Evolutionary conservation across 2,329 filamentous ascomycete species (phyloP).

Genomic region (Pseudogymnoascus sp.): DNA sequence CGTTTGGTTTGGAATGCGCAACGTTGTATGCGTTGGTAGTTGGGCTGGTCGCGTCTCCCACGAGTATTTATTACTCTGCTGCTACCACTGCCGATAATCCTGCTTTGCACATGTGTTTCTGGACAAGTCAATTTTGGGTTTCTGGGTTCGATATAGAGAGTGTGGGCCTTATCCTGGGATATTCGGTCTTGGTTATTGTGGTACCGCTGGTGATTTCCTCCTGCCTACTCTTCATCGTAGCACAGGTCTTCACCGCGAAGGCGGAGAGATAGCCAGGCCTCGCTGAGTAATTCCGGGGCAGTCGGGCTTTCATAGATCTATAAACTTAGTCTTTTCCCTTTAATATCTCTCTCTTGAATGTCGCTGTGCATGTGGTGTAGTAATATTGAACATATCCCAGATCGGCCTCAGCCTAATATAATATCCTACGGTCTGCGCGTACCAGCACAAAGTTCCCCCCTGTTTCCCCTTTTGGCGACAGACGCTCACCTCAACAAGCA

Average conservation of each 20-base stretch:
- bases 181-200: background rate
- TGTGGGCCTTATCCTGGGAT: background rate
- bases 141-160: conserved; percentile 1
- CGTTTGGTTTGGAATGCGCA: conserved; percentile 14
- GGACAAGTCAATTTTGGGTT: conserved; percentile 1
- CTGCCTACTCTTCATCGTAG: background rate
- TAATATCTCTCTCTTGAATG: background rate
- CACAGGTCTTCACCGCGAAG: background rate
- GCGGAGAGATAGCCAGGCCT: background rate
- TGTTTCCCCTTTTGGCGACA: background rate
- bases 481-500: background rate
- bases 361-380: background rate
- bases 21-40: conserved; percentile 24
- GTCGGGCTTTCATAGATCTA: background rate
- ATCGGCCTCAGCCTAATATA: background rate
- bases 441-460: background rate
- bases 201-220: background rate
- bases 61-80: conserved; percentile 11
- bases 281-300: background rate
- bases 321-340: background rate
- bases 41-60: conserved; percentile 46
- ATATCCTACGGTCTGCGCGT: background rate
- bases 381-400: background rate
- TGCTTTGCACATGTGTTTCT: background rate
- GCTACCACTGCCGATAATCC: conserved; percentile 2